Conservation (phyloP, 140 eudicot genomes). For the Ambrosia hybrid region DNA sequence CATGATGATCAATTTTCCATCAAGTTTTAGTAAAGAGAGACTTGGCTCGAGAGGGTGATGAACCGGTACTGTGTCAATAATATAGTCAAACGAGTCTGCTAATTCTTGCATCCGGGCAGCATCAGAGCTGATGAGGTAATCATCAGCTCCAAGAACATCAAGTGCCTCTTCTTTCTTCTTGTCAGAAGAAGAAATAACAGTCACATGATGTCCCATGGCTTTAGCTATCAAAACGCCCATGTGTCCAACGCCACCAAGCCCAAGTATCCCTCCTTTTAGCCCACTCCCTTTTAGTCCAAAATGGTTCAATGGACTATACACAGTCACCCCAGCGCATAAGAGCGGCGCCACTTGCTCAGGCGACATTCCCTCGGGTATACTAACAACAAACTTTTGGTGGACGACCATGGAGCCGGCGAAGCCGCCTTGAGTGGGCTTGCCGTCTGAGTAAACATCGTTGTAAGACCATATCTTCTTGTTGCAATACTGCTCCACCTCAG, state of each 20-base stretch:
- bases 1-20: slow-evolving; percentile 75
- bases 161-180: slow-evolving; percentile 77
- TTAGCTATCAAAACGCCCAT: slow-evolving; percentile 89
- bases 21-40: slow-evolving; percentile 68
- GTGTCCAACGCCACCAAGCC: slow-evolving; percentile 95
- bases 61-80: slow-evolving; percentile 79
- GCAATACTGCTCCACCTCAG: slow-evolving; percentile 69
- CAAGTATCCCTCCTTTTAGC: slow-evolving; percentile 74
- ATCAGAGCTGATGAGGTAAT: slow-evolving; percentile 76
- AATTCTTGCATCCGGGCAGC: slow-evolving; percentile 45
- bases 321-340: slow-evolving; percentile 86
- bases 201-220: slow-evolving; percentile 92
- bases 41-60: slow-evolving; percentile 75
- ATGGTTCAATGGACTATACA: slow-evolving; percentile 81
- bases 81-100: slow-evolving; percentile 70
- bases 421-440: slow-evolving; percentile 82
- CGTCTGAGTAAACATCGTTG: slow-evolving; percentile 74
- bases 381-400: slow-evolving; percentile 90
- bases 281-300: slow-evolving; percentile 71
- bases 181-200: slow-evolving; percentile 75
- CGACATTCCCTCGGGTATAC: slow-evolving; percentile 77
- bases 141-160: slow-evolving; percentile 76
- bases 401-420: slow-evolving; percentile 50
- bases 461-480: slow-evolving; percentile 69
- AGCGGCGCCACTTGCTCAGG: slow-evolving; percentile 89